Percentiles rank a stretch among this genome's conserved stretches.
Conservation (phyloP, 805 yeast genomes). For the Candida stauntonica region DNA sequence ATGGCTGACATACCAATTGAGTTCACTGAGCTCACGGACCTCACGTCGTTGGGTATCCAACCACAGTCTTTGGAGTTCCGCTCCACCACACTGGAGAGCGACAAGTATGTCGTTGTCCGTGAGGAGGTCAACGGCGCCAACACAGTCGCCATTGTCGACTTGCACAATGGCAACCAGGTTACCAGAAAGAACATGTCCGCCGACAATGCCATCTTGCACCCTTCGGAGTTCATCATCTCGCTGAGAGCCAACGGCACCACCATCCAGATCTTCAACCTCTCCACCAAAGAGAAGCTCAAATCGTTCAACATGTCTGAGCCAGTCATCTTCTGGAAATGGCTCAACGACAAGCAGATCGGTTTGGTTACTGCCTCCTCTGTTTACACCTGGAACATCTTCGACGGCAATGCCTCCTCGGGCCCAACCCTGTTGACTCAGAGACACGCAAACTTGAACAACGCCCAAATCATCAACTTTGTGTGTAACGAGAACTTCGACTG, state of each 20-base stretch:
- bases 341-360: conserved; percentile 67
- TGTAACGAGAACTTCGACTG: conserved; percentile 78
- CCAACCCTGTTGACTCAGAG: conserved; percentile 80
- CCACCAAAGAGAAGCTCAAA: conserved; percentile 82
- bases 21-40: conserved; percentile 90
- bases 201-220: conserved; percentile 96
- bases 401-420: conserved; percentile 69
- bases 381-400: conserved; percentile 80
- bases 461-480: conserved; percentile 88
- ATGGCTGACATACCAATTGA: conserved; percentile 87
- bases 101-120: conserved; percentile 80
- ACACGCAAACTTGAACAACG: conserved; percentile 70
- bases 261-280: conserved; percentile 87
- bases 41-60: conserved; percentile 80
- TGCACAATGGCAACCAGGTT: conserved; percentile 71
- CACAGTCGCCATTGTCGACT: conserved; percentile 90
- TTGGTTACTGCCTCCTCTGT: conserved; percentile 75
- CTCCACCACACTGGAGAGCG: conserved; percentile 92
- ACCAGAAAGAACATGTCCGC: conserved; percentile 94
- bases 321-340: conserved; percentile 95
- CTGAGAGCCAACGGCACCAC: conserved; percentile 96
- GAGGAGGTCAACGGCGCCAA: conserved; percentile 61
- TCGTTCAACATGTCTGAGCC: conserved; percentile 83
- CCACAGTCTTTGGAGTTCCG: conserved; percentile 84
- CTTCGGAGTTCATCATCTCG: conserved; percentile 81